These are phyloP conservation scores for Pythium brachiatum DNA, from an alignment of 352 stramenopile species.

Conservation along the genomic window DNA sequence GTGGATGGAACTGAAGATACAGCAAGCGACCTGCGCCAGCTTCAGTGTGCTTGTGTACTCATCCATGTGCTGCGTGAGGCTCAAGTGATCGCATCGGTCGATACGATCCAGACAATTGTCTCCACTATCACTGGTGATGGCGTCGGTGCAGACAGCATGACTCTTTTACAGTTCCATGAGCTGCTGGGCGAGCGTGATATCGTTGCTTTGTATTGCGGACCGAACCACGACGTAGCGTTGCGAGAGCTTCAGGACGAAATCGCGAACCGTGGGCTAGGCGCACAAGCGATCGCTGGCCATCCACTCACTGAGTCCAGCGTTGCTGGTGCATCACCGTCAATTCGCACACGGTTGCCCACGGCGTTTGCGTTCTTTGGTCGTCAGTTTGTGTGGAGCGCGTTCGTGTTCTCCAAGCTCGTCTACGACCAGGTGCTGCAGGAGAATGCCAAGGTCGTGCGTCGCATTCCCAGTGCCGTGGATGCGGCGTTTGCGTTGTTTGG, in stretches of 20 bases:
- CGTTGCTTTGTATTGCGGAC: not conserved
- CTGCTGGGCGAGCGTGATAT: conserved; percentile 13
- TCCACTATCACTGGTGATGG: conserved; percentile 18
- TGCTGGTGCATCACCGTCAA: conserved; percentile 1
- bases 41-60: conserved; percentile 21
- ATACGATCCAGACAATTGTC: conserved; percentile 14
- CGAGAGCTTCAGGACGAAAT: conserved; percentile 18
- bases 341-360: conserved; percentile 8
- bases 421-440: conserved; percentile 24
- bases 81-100: not conserved
- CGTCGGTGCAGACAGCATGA: conserved; percentile 23
- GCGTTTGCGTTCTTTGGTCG: conserved; percentile 26
- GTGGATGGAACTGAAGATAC: conserved; percentile 21
- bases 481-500: conserved; percentile 24
- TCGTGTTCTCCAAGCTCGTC: conserved; percentile 30
- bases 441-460: conserved; percentile 19
- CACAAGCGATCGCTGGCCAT: conserved; percentile 24
- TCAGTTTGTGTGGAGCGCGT: conserved; percentile 32
- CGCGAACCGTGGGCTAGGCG: conserved; percentile 8
- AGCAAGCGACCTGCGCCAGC: conserved; percentile 15
- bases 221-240: not conserved
- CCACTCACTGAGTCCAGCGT: conserved; percentile 5
- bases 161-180: conserved; percentile 17
- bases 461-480: conserved; percentile 26
- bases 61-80: conserved; percentile 22